phyloP scores from a whole-genome alignment of 2,329 filamentous ascomycete species.

The Colletotrichum orchidophilum region DNA sequence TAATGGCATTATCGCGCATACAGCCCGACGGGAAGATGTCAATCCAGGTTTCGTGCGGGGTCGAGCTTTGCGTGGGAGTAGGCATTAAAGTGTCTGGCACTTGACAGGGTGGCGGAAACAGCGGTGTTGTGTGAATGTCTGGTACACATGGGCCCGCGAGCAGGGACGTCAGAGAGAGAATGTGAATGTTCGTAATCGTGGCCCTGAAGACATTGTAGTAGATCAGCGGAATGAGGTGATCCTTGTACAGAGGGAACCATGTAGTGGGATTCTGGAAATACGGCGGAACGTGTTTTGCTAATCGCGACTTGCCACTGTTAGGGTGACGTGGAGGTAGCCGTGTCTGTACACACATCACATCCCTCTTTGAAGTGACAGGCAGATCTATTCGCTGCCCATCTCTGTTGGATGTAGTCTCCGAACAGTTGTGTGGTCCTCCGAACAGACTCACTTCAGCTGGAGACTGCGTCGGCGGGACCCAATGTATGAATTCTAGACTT shows the following conservation, averaged over 20 bases:
- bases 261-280: neutral
- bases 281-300: neutral
- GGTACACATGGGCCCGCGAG: conserved; percentile 32
- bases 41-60: conserved; percentile 41
- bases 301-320: neutral
- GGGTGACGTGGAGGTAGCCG: neutral
- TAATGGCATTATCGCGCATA: conserved; percentile 42
- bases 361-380: neutral
- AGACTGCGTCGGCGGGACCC: neutral
- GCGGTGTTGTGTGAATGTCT: conserved; percentile 31
- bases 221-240: conserved; percentile 46
- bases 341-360: neutral
- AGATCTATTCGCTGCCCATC: too few species aligned
- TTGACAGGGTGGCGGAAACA: conserved; percentile 33
- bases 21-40: conserved; percentile 43
- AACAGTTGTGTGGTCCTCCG: too few species aligned
- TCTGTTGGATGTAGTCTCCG: neutral
- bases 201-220: conserved; percentile 50
- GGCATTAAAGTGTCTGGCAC: conserved; percentile 38
- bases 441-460: neutral
- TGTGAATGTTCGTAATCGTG: conserved; percentile 43
- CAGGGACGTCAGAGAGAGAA: conserved; percentile 40
- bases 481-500: neutral
- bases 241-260: conserved; percentile 37
- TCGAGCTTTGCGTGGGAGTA: conserved; percentile 37